These are phyloP conservation scores for Protomyces pachydermus DNA, from an alignment of 1,139 yeast species.

Conservation along the genomic window DNA sequence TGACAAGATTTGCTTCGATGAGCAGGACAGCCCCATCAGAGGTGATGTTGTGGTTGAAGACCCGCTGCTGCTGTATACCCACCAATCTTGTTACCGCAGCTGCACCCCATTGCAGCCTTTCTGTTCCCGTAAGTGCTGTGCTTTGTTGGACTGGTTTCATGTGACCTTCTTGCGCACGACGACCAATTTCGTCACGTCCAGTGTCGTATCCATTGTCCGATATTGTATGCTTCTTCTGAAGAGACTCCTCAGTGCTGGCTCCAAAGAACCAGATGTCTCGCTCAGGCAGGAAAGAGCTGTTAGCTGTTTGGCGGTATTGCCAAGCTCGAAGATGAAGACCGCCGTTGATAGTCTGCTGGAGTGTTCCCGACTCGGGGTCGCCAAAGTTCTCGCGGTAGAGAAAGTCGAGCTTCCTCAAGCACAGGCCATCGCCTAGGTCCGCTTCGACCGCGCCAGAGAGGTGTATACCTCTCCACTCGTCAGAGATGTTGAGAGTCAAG, in stretches of 20 bases:
- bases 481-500: constrained; percentile 8
- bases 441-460: constrained; percentile 12
- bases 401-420: constrained; percentile 6
- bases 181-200: constrained; percentile 10
- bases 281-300: background rate
- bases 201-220: constrained; percentile 8
- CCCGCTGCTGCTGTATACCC: background rate
- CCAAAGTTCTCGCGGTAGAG: constrained; percentile 26
- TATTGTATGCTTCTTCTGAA: constrained; percentile 2
- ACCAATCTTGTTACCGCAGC: background rate
- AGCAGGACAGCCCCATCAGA: background rate
- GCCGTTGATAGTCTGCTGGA: constrained; percentile 9
- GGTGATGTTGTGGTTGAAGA: background rate
- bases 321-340: constrained; percentile 20
- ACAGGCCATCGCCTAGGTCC: background rate
- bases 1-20: too few relatives aligned
- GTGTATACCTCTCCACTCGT: constrained; percentile 18
- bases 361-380: constrained; percentile 1
- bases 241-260: constrained; percentile 7
- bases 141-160: background rate
- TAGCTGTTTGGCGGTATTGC: background rate
- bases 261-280: constrained; percentile 10
- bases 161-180: constrained; percentile 2
- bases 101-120: background rate
- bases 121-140: background rate